These are phyloP conservation scores for Eremochloa ophiuroides DNA, from an alignment of 176 grass and related monocot genomes.

Conservation along the genomic window DNA sequence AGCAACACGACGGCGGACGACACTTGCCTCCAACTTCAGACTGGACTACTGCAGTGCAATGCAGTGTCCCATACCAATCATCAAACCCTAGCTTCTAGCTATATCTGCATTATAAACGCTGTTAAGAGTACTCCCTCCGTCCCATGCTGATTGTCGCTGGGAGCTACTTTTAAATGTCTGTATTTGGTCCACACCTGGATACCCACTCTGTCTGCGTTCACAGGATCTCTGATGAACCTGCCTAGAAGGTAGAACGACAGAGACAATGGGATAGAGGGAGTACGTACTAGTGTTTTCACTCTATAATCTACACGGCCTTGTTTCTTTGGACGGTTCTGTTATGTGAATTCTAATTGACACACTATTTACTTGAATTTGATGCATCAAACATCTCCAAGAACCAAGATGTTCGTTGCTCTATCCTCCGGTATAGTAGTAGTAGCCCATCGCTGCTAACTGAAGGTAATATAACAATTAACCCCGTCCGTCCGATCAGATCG, in stretches of 20 bases:
- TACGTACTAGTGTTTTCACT: neutral
- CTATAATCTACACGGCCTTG: neutral
- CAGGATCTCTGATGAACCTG: too few relatives aligned
- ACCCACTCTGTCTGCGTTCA: too few relatives aligned
- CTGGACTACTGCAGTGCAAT: neutral
- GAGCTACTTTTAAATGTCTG: too few relatives aligned
- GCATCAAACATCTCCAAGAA: neutral
- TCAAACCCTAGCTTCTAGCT: neutral
- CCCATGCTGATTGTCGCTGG: too few relatives aligned
- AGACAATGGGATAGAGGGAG: too few relatives aligned
- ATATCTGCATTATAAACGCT: slow-evolving; percentile 7
- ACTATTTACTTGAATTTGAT: neutral
- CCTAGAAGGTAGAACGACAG: too few relatives aligned
- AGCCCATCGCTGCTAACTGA: neutral
- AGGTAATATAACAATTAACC: neutral
- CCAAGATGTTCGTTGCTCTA: neutral
- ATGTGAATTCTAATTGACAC: slow-evolving; percentile 9
- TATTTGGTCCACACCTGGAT: too few relatives aligned
- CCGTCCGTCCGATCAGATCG: slow-evolving; percentile 9
- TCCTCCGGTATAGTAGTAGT: neutral
- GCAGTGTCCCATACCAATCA: neutral
- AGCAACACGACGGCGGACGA: neutral
- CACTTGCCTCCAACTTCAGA: neutral
- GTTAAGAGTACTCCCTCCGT: neutral
- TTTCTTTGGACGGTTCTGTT: neutral